A percentile compares a stretch with the other conserved stretches of the same genome.
These are phyloP conservation scores for Hydnomerulius pinastri DNA, from an alignment of 768 basidiomycete species.

Conservation along the genomic window DNA sequence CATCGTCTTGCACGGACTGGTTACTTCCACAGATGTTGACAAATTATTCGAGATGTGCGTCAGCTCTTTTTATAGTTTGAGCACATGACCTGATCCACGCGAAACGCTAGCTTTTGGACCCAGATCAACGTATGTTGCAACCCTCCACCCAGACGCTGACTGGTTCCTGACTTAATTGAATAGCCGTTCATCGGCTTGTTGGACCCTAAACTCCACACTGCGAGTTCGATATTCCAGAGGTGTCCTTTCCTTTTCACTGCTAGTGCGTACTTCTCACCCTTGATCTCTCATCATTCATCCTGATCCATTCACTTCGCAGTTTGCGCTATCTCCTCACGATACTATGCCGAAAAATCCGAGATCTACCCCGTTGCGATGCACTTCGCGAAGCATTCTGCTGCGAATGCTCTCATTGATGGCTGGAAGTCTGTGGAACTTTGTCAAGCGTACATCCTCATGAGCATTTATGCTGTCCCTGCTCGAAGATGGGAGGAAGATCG, in stretches of 20 bases:
- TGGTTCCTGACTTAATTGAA: conserved; percentile 7
- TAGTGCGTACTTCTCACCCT: conserved; percentile 44
- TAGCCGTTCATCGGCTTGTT: conserved; percentile 72
- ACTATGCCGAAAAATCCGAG: conserved; percentile 75
- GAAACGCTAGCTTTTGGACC: conserved; percentile 59
- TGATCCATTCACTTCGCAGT: conserved; percentile 43
- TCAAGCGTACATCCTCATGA: conserved; percentile 91
- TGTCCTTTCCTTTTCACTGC: conserved; percentile 93
- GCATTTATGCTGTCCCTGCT: conserved; percentile 77
- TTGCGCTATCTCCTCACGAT: conserved; percentile 84
- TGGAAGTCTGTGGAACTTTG: conserved; percentile 87
- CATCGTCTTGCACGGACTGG: conserved; percentile 77
- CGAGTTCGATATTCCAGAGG: conserved; percentile 74
- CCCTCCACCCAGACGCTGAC: neutral
- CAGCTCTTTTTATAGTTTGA: neutral
- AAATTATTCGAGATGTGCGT: conserved; percentile 83
- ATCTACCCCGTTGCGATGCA: conserved; percentile 90
- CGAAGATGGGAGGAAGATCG: conserved; percentile 88
- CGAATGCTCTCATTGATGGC: conserved; percentile 77
- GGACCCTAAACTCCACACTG: conserved; percentile 80
- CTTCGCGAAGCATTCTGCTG: conserved; percentile 81
- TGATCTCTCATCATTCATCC: neutral
- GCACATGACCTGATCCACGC: conserved; percentile 5
- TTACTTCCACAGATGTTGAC: conserved; percentile 76
- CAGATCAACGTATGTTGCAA: conserved; percentile 61